Evolutionary conservation across 1,284 basidiomycete species (phyloP), one percentile per base, ranked within the genome.

Genomic region (Melampsora americana): DNA sequence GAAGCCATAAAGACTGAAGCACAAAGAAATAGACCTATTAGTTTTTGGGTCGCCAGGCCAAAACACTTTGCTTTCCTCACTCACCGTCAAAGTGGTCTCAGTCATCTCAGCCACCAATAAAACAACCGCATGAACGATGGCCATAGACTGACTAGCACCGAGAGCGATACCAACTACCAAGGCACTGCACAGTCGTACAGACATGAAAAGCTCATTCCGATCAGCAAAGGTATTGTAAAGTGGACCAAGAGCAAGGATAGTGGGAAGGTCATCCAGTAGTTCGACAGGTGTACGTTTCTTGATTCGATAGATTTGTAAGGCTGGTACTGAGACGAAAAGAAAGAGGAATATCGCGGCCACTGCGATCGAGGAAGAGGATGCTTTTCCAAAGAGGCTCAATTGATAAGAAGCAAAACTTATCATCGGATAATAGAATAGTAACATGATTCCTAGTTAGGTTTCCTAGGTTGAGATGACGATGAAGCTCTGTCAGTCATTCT

Each of bases 1-100:
- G 72, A n/a, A 75, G 66, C 72, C 72, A 75, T n/a, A 75, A 65
- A 35, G 72, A 75, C 72, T 75, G 23, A n/a, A 23, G 23, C n/a
- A 66, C 28, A 66, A 66, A 35, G 39, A 46, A 74, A 67, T 12
- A 28, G 11, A 20, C 23, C 50, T 5, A 39, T 56, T n/a, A 59
- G 50, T 32, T 48, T 59, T 32, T 62, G 26, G 67, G 5, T 39
- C 18, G 9, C 23, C 1, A 35, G 18, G 23, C 20, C 12, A 62
- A 14, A 70, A 50, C 44, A 28, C 12, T 32, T 16, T 9, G 4
- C 3, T 28, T 20, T 5, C 42, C 6, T 50, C 12, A 53, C 71
- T 42, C 60, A 75, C 72, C 18, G 72, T 75, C 5, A 75, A 32
- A 48, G 67, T 68, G 6, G 72, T 75, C 61, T 75, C 72, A 12